phyloP scores from a whole-genome alignment of 768 basidiomycete species.

The Psilocybe cyanescens region DNA sequence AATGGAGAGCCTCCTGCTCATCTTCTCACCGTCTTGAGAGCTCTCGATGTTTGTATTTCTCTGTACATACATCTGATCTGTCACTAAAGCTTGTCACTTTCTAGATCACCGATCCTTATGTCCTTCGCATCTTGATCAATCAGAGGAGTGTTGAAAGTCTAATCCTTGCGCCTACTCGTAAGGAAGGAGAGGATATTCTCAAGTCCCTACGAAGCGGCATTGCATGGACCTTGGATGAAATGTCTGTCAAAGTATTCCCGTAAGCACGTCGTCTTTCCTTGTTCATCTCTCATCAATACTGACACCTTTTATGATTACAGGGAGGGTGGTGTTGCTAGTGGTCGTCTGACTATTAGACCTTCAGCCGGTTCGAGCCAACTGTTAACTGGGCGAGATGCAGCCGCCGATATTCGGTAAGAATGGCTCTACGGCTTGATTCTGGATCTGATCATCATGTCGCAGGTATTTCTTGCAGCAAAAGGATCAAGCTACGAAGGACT shows the following conservation, averaged over 20 bases:
- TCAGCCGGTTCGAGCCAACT: constrained; percentile 48
- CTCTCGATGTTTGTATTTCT: constrained; percentile 64
- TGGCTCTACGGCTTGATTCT: constrained; percentile 16
- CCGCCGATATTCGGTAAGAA: constrained; percentile 56
- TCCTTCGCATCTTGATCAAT: constrained; percentile 84
- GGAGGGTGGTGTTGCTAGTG: constrained; percentile 69
- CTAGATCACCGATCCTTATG: constrained; percentile 76
- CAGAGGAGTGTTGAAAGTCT: constrained; percentile 69
- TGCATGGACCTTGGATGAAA: constrained; percentile 68
- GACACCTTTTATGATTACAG: constrained; percentile 33
- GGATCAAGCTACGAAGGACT: constrained; percentile 40
- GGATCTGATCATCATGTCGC: background rate
- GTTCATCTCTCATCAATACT: background rate
- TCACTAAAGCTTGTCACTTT: background rate
- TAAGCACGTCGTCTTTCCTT: constrained; percentile 35
- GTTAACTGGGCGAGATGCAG: constrained; percentile 55
- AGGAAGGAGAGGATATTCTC: constrained; percentile 61
- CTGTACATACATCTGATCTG: background rate
- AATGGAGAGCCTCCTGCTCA: constrained; percentile 67
- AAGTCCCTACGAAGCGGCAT: constrained; percentile 48
- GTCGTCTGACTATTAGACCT: constrained; percentile 32
- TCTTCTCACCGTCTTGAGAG: constrained; percentile 78
- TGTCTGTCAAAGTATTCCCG: constrained; percentile 67
- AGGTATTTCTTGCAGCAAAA: constrained; percentile 54
- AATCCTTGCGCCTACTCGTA: constrained; percentile 66